These are phyloP conservation scores for Suhomyces chickasaworum DNA, from an alignment of 1,139 yeast species.

Conservation along the genomic window DNA sequence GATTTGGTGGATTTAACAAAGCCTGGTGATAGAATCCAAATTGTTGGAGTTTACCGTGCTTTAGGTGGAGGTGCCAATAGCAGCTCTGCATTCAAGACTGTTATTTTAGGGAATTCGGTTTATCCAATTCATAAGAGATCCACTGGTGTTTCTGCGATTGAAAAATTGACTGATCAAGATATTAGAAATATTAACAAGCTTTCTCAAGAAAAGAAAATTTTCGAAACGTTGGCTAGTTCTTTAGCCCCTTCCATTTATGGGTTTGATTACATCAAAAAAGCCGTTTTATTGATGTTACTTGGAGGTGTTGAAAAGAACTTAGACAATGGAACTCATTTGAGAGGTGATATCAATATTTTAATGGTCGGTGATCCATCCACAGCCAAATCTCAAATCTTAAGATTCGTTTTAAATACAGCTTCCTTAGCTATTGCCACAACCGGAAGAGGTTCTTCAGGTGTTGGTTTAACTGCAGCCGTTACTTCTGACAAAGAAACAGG, in stretches of 20 bases:
- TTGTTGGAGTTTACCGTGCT: constrained; percentile 93
- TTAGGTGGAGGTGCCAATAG: constrained; percentile 77
- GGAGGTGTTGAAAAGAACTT: constrained; percentile 96
- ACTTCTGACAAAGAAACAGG: constrained; percentile 97
- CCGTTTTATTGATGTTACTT: constrained; percentile 83
- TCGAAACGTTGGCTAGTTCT: constrained; percentile 79
- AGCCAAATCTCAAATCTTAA: constrained; percentile 91
- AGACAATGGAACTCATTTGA: constrained; percentile 92
- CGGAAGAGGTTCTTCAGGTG: constrained; percentile 99
- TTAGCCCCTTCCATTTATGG: constrained; percentile 97
- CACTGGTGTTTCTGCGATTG: constrained; percentile 79
- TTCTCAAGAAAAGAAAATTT: constrained; percentile 64
- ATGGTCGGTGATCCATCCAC: constrained; percentile 99
- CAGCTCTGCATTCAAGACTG: constrained; percentile 73
- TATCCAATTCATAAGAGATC: constrained; percentile 87
- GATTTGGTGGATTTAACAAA: constrained; percentile 90
- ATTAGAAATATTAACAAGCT: constrained; percentile 83
- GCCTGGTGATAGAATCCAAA: constrained; percentile 95
- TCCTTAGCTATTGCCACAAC: constrained; percentile 96
- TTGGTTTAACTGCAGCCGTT: constrained; percentile 98
- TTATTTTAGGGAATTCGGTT: constrained; percentile 83
- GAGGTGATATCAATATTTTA: constrained; percentile 94
- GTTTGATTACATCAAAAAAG: constrained; percentile 86
- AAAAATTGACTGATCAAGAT: constrained; percentile 77
- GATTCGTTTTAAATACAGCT: constrained; percentile 94